phyloP scores from a whole-genome alignment of 257 asterid species.

The Voacanga thouarsii region DNA sequence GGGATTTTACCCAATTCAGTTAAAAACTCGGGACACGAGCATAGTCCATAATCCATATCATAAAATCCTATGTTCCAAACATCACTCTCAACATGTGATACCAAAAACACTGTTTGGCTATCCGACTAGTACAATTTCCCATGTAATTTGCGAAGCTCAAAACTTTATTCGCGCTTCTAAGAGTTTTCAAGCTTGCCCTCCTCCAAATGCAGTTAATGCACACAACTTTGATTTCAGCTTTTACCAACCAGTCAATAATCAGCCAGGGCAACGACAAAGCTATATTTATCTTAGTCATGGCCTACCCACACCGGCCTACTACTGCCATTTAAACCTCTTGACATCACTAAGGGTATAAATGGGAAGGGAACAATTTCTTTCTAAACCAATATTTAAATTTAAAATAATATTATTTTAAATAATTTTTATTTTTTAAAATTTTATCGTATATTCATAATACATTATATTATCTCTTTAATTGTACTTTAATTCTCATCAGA shows the following conservation, averaged over 20 bases:
- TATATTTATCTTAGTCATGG: slow-evolving; percentile 2
- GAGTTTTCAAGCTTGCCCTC: background rate
- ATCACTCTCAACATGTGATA: slow-evolving; percentile 12
- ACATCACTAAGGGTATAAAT: slow-evolving; percentile 33
- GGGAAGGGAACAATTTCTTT: no score
- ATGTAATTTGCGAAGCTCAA: slow-evolving; percentile 26
- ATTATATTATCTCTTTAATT: no score
- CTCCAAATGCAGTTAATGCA: slow-evolving; percentile 2
- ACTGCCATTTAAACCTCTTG: slow-evolving; percentile 27
- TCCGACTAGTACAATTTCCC: slow-evolving; percentile 27
- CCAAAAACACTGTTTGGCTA: slow-evolving; percentile 3
- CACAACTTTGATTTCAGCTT: slow-evolving; percentile 5
- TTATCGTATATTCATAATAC: no score
- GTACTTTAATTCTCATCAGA: no score
- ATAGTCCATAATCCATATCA: slow-evolving; percentile 18
- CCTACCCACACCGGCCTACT: background rate
- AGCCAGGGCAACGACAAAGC: background rate
- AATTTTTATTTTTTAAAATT: no score
- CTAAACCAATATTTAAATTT: no score
- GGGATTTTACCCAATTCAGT: no score
- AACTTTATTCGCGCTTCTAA: background rate
- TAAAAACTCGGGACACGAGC: slow-evolving; percentile 8
- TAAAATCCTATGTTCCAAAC: slow-evolving; percentile 16
- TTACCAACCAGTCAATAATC: background rate
- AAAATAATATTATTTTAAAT: no score